These are phyloP conservation scores for Pseudogymnoascus sp. DNA, from an alignment of 2,329 filamentous ascomycete species.

Conservation along the genomic window DNA sequence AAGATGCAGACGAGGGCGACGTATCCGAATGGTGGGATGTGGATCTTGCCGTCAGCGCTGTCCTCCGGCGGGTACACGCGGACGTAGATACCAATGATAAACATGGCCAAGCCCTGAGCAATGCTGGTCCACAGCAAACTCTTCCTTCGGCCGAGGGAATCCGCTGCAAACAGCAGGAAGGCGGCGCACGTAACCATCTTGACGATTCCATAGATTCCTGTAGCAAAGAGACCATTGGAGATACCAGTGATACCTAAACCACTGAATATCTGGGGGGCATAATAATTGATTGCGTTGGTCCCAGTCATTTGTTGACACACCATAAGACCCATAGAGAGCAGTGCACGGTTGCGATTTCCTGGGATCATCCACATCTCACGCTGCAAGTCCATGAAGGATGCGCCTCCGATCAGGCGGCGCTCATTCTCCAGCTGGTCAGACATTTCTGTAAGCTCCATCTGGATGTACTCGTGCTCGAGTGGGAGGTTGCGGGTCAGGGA, in stretches of 20 bases:
- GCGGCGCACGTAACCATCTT: constrained; percentile 56
- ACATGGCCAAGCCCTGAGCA: constrained; percentile 54
- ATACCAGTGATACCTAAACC: constrained; percentile 52
- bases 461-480: constrained; percentile 43
- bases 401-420: constrained; percentile 40
- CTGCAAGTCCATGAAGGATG: constrained; percentile 40
- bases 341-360: constrained; percentile 55
- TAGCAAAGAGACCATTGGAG: constrained; percentile 57
- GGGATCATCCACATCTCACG: constrained; percentile 52
- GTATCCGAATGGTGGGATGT: constrained; percentile 58
- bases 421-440: constrained; percentile 39
- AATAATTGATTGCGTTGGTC: constrained; percentile 46
- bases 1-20: constrained; percentile 64
- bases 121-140: constrained; percentile 56
- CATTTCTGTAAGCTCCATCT: constrained; percentile 39
- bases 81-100: constrained; percentile 64
- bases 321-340: constrained; percentile 56
- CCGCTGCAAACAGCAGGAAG: constrained; percentile 60
- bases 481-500: constrained; percentile 44
- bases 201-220: constrained; percentile 64
- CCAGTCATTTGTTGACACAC: constrained; percentile 68
- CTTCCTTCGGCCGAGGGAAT: constrained; percentile 52
- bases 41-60: constrained; percentile 27
- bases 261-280: constrained; percentile 60
- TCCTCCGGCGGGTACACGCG: constrained; percentile 49